Evolutionary conservation across 2,329 filamentous ascomycete genomes (phyloP).

Genomic region (Penicillium psychrosexuale): DNA sequence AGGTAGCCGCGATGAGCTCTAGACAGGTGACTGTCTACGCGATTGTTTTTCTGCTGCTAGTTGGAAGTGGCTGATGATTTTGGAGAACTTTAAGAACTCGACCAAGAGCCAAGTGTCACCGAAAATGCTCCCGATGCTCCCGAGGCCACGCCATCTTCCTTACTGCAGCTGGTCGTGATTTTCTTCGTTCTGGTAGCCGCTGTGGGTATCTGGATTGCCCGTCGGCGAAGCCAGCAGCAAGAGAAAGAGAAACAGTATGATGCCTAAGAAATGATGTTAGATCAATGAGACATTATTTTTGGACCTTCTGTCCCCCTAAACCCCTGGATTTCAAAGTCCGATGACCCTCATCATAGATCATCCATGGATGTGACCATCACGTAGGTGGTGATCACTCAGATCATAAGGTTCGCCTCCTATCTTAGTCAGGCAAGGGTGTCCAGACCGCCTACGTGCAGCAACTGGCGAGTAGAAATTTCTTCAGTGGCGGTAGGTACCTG

Average conservation of each 20-base stretch:
- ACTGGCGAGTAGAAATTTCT: slow-evolving; percentile 19
- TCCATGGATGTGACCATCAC: background rate
- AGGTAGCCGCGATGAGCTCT: slow-evolving; percentile 67
- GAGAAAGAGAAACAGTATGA: slow-evolving; percentile 17
- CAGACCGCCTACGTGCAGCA: slow-evolving; percentile 11
- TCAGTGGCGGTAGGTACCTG: slow-evolving; percentile 11
- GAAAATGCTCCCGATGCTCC: slow-evolving; percentile 8
- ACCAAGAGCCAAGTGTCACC: slow-evolving; percentile 9
- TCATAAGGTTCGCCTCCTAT: background rate
- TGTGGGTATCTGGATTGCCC: slow-evolving; percentile 19
- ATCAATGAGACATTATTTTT: background rate
- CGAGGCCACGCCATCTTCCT: slow-evolving; percentile 9
- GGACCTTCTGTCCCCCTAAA: background rate
- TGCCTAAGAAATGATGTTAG: slow-evolving; percentile 6
- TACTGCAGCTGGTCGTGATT: slow-evolving; percentile 16
- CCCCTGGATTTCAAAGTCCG: background rate
- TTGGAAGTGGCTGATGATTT: slow-evolving; percentile 35
- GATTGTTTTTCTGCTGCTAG: slow-evolving; percentile 26
- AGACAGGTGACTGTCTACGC: slow-evolving; percentile 38
- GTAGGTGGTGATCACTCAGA: slow-evolving; percentile 9
- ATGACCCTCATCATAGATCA: background rate
- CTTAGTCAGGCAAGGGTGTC: slow-evolving; percentile 16
- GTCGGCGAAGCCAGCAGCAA: slow-evolving; percentile 18
- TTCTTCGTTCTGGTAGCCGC: slow-evolving; percentile 19
- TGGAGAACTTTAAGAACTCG: slow-evolving; percentile 24